These are phyloP conservation scores for Hygrocybe coccinea DNA, from an alignment of 768 basidiomycete genomes.

Conservation along the genomic window DNA sequence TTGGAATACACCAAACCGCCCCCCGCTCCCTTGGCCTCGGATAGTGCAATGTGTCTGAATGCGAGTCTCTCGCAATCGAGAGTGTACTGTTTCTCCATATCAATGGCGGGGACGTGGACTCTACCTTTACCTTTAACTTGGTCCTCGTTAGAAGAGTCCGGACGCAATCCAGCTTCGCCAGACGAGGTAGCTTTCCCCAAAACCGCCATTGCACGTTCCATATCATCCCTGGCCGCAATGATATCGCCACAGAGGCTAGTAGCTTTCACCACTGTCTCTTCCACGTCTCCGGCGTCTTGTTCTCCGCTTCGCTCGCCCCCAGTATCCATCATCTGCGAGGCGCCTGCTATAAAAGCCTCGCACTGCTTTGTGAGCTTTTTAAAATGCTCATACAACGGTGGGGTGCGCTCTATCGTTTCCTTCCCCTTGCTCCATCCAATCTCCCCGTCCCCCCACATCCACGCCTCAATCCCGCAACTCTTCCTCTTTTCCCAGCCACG, in stretches of 20 bases:
- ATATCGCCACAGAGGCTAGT: conserved; percentile 49
- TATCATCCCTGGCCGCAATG: conserved; percentile 45
- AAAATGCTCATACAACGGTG: conserved; percentile 48
- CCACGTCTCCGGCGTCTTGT: conserved; percentile 29
- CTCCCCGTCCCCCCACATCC: conserved; percentile 44
- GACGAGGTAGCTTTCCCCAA: conserved; percentile 13
- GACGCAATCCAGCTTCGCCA: background rate
- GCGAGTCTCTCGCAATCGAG: conserved; percentile 44
- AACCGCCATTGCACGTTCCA: conserved; percentile 43
- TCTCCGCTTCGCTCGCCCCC: conserved; percentile 22
- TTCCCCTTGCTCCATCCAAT: conserved; percentile 37
- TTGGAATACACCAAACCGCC: conserved; percentile 23
- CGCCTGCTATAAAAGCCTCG: conserved; percentile 45
- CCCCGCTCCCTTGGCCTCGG: conserved; percentile 13
- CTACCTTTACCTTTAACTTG: conserved; percentile 16
- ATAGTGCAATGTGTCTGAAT: conserved; percentile 41
- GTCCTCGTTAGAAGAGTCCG: background rate
- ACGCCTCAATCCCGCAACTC: conserved; percentile 40
- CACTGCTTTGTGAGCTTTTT: conserved; percentile 50
- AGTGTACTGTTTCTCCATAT: conserved; percentile 33
- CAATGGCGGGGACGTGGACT: conserved; percentile 11
- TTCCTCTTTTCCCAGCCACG: conserved; percentile 35
- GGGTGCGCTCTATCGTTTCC: conserved; percentile 30
- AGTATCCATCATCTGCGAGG: conserved; percentile 35
- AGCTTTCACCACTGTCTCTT: conserved; percentile 38